Percentiles rank a stretch among this genome's conserved stretches.
phyloP scores from a whole-genome alignment of 139 green algal genomes.

The Chlorella sp. region DNA sequence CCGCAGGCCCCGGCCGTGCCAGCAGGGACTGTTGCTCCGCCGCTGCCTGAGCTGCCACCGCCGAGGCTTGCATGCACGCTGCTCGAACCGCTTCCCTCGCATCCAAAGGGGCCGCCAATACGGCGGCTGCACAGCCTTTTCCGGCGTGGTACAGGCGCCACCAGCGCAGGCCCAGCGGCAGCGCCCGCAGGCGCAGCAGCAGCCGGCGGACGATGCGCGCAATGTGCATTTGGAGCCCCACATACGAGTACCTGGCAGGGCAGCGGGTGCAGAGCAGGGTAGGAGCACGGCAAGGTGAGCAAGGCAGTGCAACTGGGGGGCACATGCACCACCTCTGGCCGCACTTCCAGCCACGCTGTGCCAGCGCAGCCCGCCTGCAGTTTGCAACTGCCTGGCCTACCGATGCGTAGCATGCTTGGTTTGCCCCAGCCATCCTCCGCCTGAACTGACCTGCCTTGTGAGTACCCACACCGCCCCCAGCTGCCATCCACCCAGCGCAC shows the following conservation, averaged over 20 bases:
- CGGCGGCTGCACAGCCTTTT: neutral
- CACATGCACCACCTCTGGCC: no score
- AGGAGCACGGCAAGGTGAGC: no score
- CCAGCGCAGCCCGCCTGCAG: no score
- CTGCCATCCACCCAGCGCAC: neutral
- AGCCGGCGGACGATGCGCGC: neutral
- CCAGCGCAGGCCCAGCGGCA: neutral
- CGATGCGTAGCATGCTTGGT: no score
- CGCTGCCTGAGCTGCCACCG: neutral
- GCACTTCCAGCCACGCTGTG: no score
- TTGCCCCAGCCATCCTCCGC: no score
- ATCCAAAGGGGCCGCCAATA: neutral
- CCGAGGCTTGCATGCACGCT: neutral
- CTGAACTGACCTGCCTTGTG: no score
- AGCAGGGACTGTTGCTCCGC: neutral
- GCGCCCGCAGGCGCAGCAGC: neutral
- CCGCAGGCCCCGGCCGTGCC: neutral
- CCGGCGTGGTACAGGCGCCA: neutral
- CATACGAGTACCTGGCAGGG: neutral
- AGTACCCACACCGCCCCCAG: no score
- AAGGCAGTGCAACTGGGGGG: no score
- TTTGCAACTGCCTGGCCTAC: no score
- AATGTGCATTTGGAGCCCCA: neutral
- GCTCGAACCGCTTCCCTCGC: neutral
- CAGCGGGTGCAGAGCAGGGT: no score